Conservation (phyloP, 2,329 filamentous ascomycete species). For the Phoma sp. region DNA sequence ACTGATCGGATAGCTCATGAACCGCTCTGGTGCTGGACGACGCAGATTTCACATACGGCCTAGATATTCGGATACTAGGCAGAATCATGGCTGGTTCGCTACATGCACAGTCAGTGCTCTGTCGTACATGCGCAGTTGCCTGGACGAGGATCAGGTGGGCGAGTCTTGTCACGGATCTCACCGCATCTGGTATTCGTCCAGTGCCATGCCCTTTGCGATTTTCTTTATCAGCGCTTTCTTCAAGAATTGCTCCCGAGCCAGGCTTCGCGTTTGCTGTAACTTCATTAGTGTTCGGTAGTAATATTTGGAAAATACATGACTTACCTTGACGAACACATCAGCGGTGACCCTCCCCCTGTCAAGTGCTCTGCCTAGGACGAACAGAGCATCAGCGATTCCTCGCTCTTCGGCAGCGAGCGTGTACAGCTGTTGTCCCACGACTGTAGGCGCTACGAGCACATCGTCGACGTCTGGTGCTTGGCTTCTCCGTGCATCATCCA, state of each 20-base stretch:
- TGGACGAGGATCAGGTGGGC: neutral
- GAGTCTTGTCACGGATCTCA: conserved; percentile 20
- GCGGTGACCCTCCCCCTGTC: conserved; percentile 75
- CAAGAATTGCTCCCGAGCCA: conserved; percentile 82
- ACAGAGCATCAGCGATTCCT: conserved; percentile 85
- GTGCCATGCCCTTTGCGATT: conserved; percentile 78
- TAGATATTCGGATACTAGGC: neutral
- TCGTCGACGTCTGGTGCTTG: conserved; percentile 83
- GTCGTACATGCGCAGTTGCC: neutral
- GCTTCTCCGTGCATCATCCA: conserved; percentile 73
- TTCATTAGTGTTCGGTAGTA: conserved; percentile 14
- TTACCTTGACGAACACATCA: conserved; percentile 79
- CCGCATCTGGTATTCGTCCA: conserved; percentile 55
- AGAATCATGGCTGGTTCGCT: neutral
- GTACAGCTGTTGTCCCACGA: conserved; percentile 93
- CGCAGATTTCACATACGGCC: neutral
- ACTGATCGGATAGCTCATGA: conserved; percentile 3
- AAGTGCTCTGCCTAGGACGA: conserved; percentile 77
- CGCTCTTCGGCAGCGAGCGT: conserved; percentile 87
- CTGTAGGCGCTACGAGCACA: conserved; percentile 88
- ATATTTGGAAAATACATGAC: conserved; percentile 51
- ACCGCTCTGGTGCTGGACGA: neutral
- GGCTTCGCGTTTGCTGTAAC: conserved; percentile 66
- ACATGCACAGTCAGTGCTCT: neutral
- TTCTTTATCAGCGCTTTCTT: conserved; percentile 83